These are phyloP conservation scores for Tetrapisispora taiwanensis DNA, from an alignment of 805 yeast genomes.

Conservation along the genomic window DNA sequence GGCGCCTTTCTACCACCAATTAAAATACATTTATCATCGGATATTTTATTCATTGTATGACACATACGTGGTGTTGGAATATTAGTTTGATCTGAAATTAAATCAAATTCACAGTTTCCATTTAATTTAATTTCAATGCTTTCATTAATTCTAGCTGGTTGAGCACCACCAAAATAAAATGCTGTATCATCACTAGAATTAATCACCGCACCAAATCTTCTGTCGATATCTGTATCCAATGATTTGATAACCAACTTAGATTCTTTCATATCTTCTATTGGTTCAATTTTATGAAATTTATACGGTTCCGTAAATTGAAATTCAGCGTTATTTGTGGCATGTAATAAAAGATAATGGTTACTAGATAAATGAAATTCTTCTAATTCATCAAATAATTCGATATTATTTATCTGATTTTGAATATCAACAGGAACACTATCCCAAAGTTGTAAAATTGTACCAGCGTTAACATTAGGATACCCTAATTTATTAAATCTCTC, in stretches of 20 bases:
- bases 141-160: slow-evolving; percentile 21
- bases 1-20: slow-evolving; percentile 68
- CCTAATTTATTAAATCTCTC: slow-evolving; percentile 40
- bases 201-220: slow-evolving; percentile 20
- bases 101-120: neutral
- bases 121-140: slow-evolving; percentile 6
- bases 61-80: slow-evolving; percentile 41
- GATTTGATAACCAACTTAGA: neutral
- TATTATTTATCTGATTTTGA: slow-evolving; percentile 33
- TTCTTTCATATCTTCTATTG: neutral
- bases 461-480: slow-evolving; percentile 39
- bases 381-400: slow-evolving; percentile 75
- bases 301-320: slow-evolving; percentile 8
- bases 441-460: slow-evolving; percentile 56
- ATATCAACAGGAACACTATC: slow-evolving; percentile 31
- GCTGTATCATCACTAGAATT: slow-evolving; percentile 6
- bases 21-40: slow-evolving; percentile 27
- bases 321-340: slow-evolving; percentile 40
- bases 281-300: neutral
- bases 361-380: slow-evolving; percentile 70
- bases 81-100: slow-evolving; percentile 5
- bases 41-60: slow-evolving; percentile 39
- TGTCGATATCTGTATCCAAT: slow-evolving; percentile 5
- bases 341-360: slow-evolving; percentile 63
- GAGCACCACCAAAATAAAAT: slow-evolving; percentile 32